Conservation (phyloP, 805 yeast species). For the Nakazawaea wickerhamii region DNA sequence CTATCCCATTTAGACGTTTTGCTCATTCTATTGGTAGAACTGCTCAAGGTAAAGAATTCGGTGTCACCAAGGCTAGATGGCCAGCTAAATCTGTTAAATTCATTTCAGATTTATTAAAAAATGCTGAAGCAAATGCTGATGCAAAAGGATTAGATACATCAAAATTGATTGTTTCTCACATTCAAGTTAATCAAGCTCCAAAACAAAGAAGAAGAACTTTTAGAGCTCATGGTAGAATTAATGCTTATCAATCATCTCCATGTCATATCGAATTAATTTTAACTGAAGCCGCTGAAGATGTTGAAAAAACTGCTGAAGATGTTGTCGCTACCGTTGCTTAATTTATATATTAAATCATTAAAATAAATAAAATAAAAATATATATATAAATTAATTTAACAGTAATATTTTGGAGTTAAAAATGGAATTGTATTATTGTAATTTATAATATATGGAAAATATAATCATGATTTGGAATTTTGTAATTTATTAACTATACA, state of each 20-base stretch:
- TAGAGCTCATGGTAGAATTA: constrained; percentile 99
- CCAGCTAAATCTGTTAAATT: constrained; percentile 98
- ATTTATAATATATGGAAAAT: no score
- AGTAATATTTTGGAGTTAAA: no score
- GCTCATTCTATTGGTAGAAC: constrained; percentile 97
- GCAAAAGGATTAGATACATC: constrained; percentile 96
- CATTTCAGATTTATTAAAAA: constrained; percentile 88
- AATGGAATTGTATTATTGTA: no score
- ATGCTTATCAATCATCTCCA: constrained; percentile 98
- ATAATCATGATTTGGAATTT: no score
- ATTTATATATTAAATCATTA: neutral
- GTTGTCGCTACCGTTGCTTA: constrained; percentile 10
- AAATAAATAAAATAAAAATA: constrained; percentile 1
- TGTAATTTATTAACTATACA: no score
- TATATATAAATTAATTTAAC: constrained; percentile 11
- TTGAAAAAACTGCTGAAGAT: constrained; percentile 83
- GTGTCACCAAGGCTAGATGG: constrained; percentile 99
- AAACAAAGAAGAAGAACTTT: constrained; percentile 99
- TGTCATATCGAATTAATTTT: constrained; percentile 97
- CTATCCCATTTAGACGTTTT: constrained; percentile 98
- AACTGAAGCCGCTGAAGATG: constrained; percentile 91
- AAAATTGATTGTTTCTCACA: constrained; percentile 92
- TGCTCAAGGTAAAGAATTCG: constrained; percentile 99
- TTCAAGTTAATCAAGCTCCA: constrained; percentile 99
- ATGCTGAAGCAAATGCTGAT: constrained; percentile 99